phyloP scores from a whole-genome alignment of 2,329 filamentous ascomycete genomes.

The Fusarium sp. region DNA sequence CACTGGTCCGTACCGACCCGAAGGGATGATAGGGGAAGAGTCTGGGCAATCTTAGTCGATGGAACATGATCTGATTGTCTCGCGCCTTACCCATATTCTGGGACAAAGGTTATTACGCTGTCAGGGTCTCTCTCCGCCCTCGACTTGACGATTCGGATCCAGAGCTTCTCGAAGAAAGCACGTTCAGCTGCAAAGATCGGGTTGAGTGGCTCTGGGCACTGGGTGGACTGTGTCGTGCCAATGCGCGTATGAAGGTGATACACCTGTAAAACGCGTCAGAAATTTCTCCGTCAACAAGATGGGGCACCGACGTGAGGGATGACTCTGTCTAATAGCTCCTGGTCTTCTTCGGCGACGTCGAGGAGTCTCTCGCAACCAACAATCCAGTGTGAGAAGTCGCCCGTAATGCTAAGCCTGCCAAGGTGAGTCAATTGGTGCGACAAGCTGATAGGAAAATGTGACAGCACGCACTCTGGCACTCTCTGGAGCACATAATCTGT shows the following conservation, averaged over 20 bases:
- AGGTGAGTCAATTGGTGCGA: background rate
- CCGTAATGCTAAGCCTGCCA: background rate
- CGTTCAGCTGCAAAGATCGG: slow-evolving; percentile 45
- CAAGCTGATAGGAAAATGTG: background rate
- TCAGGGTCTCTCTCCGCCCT: background rate
- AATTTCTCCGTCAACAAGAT: background rate
- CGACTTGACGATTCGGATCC: slow-evolving; percentile 13
- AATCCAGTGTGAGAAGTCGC: background rate
- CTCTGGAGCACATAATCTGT: background rate
- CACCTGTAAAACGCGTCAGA: slow-evolving; percentile 37
- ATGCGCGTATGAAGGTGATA: slow-evolving; percentile 51
- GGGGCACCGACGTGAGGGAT: background rate
- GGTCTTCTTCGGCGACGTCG: background rate
- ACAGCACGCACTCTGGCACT: background rate
- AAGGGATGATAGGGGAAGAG: slow-evolving; percentile 45
- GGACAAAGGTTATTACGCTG: background rate
- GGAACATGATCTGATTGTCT: background rate
- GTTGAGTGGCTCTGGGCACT: slow-evolving; percentile 51
- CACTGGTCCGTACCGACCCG: slow-evolving; percentile 26
- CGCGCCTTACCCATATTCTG: background rate
- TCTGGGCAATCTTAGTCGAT: slow-evolving; percentile 17
- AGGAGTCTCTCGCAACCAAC: background rate
- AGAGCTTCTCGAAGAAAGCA: slow-evolving; percentile 48
- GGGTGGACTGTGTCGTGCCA: slow-evolving; percentile 52
- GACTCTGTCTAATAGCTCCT: background rate